Evolutionary conservation across 768 basidiomycete species (phyloP).

Genomic region (Lactarius quietus): DNA sequence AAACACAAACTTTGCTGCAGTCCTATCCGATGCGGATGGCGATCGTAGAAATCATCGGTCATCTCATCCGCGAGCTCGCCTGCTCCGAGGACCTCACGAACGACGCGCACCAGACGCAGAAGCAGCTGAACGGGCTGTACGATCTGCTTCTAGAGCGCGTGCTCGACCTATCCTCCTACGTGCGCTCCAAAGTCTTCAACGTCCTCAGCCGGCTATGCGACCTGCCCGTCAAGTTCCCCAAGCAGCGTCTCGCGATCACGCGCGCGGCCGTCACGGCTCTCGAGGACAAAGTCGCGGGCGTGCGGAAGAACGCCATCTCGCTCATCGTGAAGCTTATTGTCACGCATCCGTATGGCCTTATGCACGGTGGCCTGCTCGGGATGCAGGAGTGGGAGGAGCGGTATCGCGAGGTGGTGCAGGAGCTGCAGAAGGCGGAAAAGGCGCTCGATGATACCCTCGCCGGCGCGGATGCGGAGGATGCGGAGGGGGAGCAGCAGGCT

Average conservation of each 20-base stretch:
- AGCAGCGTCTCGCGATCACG: conserved; percentile 75
- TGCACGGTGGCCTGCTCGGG: conserved; percentile 80
- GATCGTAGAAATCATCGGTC: conserved; percentile 84
- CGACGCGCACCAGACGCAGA: conserved; percentile 49
- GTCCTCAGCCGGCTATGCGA: conserved; percentile 78
- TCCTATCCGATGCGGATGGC: conserved; percentile 97
- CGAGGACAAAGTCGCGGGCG: conserved; percentile 85
- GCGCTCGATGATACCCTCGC: conserved; percentile 60
- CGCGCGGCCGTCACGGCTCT: conserved; percentile 73
- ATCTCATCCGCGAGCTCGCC: conserved; percentile 79
- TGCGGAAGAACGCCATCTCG: conserved; percentile 79
- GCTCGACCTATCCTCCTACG: conserved; percentile 85
- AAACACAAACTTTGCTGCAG: too few species aligned
- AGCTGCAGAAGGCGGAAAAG: conserved; percentile 70
- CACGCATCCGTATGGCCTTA: conserved; percentile 85
- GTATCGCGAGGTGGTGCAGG: conserved; percentile 56
- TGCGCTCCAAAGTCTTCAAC: conserved; percentile 81
- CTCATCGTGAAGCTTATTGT: conserved; percentile 69
- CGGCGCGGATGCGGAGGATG: conserved; percentile 32
- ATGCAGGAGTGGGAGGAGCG: conserved; percentile 68
- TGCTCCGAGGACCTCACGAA: conserved; percentile 46
- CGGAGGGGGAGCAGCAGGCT: conserved; percentile 28
- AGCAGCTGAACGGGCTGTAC: conserved; percentile 78
- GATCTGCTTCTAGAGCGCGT: conserved; percentile 83
- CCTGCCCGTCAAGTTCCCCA: conserved; percentile 75